Evolutionary conservation across 805 yeast species (phyloP), one percentile per base, ranked within the genome.

Genomic region (Hermanozyma aechmeae): DNA sequence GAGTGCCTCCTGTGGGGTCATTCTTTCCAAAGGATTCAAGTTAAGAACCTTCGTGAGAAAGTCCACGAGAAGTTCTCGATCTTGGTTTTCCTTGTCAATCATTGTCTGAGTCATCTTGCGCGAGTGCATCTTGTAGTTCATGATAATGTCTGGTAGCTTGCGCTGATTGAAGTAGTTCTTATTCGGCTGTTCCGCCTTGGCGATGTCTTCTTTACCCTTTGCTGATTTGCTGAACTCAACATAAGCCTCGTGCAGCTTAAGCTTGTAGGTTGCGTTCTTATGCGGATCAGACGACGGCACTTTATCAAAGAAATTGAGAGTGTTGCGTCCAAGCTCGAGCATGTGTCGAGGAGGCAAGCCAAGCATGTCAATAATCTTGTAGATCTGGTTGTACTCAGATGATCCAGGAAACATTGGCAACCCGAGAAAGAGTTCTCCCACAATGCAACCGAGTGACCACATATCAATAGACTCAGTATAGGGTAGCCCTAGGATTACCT

Each of bases 401-500:
- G 86, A 71, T 3, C 98, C 98, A 0, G 98, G 96, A 45, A 89
- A 85, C 41, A 89, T 65, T 1, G 98, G 98, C 32, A 89, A 65
- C 1, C 98, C 98, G 29, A 89, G 55, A 42, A 81, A 87, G 27
- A 89, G 59, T 53, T 92, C 99, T 2, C 92, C 93, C 19, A 85
- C 73, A 28, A 92, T 84, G 50, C 96, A 82, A 0, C 95, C 98
- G 25, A 87, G 60, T 0, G 97, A 89, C 99, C 99, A 92, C 76
- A 89, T 85, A 51, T 89, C 98, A 30, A 92, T 89, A 5, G 95
- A 76, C 7, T 94, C 74, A 1, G 95, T 81, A 48, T 92, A 89
- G 4, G 95, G 95, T 25, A 89, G 62, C 0, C 98, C 97, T 13
- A 89, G 58, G 3, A 92, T 73, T 13, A 89, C 95, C 52, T 89